Percentiles rank a stretch among this genome's conserved stretches.
Conservation (phyloP, 768 basidiomycete genomes). For the Obba rivulosa region DNA sequence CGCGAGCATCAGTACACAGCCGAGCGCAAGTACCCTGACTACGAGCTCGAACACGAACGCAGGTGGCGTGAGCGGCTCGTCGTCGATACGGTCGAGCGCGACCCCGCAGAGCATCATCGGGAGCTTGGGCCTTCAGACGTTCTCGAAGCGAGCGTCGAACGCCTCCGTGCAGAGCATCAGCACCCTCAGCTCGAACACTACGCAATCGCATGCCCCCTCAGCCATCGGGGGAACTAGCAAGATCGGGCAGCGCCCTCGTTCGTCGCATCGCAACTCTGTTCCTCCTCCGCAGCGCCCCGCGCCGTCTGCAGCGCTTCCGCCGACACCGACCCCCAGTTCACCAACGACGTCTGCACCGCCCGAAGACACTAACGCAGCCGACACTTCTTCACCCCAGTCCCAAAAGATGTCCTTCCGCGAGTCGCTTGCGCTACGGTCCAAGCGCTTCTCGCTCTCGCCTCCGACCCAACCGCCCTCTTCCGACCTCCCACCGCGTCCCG, state of each 20-base stretch:
- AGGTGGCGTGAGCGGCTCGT: constrained; percentile 7
- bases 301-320: constrained; percentile 65
- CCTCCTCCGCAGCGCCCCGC: constrained; percentile 72
- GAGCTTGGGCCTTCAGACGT: constrained; percentile 18
- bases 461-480: constrained; percentile 61
- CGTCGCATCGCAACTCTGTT: constrained; percentile 52
- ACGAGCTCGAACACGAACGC: neutral
- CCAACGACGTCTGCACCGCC: neutral
- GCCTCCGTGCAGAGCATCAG: constrained; percentile 22
- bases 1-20: neutral
- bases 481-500: constrained; percentile 62
- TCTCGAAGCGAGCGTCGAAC: constrained; percentile 24
- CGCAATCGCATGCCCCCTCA: constrained; percentile 11
- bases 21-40: no score
- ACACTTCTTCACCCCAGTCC: constrained; percentile 21
- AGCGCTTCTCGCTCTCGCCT: constrained; percentile 31
- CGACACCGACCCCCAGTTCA: constrained; percentile 42
- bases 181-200: constrained; percentile 15
- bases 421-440: constrained; percentile 50
- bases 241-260: constrained; percentile 18
- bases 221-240: constrained; percentile 11
- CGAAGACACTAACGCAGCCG: constrained; percentile 7
- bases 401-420: constrained; percentile 42
- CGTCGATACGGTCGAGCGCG: constrained; percentile 16
- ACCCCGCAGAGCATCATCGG: constrained; percentile 20